Conservation (phyloP, 2,329 filamentous ascomycete genomes). For the Colletotrichum cuscutae region DNA sequence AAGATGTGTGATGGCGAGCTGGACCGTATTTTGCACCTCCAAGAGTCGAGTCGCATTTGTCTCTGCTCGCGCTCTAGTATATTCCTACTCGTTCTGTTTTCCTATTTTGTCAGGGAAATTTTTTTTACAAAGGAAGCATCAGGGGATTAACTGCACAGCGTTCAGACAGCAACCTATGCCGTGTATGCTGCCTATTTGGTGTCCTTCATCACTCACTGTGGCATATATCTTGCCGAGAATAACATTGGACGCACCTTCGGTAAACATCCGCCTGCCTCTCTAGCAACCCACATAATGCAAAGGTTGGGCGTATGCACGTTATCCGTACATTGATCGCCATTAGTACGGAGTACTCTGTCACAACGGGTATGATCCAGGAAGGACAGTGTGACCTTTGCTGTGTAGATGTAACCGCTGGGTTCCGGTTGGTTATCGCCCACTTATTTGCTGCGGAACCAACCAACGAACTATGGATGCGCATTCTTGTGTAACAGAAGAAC, state of each 20-base stretch:
- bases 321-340: background rate
- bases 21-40: background rate
- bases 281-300: background rate
- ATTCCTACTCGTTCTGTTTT: background rate
- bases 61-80: background rate
- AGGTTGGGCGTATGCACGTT: background rate
- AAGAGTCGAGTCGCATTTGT: background rate
- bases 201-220: background rate
- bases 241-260: background rate
- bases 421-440: background rate
- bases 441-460: background rate
- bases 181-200: background rate
- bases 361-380: background rate
- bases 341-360: background rate
- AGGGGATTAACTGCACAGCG: background rate
- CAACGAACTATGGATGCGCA: background rate
- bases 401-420: background rate
- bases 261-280: conserved; percentile 1
- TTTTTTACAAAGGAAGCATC: background rate
- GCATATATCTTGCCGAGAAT: background rate
- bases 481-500: conserved; percentile 14
- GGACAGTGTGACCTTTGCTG: background rate
- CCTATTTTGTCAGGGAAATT: background rate
- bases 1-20: background rate
- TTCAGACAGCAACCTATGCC: background rate